Percentiles rank a stretch among this genome's conserved stretches.
phyloP scores from a whole-genome alignment of 331 rosid genomes.

The Rosa hybrid region DNA sequence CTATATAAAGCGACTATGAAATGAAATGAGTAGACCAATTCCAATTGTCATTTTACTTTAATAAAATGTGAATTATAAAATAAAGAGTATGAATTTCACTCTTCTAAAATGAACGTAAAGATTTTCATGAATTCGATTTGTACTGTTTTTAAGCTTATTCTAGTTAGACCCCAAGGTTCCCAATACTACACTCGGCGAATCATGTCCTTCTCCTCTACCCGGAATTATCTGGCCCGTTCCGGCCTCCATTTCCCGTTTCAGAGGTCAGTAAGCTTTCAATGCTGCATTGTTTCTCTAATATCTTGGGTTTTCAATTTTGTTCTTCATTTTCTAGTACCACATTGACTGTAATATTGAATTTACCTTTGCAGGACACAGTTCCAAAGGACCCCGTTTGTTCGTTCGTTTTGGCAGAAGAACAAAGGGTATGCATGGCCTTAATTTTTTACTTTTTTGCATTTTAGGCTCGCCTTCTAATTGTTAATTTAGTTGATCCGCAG shows the following conservation, averaged over 20 bases:
- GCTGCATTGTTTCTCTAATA: background rate
- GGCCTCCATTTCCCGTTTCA: background rate
- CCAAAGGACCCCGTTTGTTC: background rate
- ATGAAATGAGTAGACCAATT: no score
- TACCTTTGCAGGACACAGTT: background rate
- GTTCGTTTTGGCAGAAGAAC: background rate
- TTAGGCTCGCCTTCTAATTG: no score
- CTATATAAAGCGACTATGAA: no score
- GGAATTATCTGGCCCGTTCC: background rate
- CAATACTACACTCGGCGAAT: background rate
- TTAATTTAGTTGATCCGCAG: no score
- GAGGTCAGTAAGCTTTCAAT: background rate
- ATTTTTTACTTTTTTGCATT: no score
- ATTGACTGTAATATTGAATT: background rate
- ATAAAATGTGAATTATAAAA: no score
- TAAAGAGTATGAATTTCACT: no score
- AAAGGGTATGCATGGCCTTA: background rate
- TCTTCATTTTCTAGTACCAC: background rate
- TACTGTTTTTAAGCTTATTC: background rate
- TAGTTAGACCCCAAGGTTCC: background rate
- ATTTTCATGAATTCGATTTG: no score
- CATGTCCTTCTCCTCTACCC: background rate
- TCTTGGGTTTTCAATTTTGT: background rate
- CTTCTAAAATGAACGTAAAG: no score
- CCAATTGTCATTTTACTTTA: no score